Conservation (phyloP, 1,139 yeast species). For the Yamadazyma sp. region DNA sequence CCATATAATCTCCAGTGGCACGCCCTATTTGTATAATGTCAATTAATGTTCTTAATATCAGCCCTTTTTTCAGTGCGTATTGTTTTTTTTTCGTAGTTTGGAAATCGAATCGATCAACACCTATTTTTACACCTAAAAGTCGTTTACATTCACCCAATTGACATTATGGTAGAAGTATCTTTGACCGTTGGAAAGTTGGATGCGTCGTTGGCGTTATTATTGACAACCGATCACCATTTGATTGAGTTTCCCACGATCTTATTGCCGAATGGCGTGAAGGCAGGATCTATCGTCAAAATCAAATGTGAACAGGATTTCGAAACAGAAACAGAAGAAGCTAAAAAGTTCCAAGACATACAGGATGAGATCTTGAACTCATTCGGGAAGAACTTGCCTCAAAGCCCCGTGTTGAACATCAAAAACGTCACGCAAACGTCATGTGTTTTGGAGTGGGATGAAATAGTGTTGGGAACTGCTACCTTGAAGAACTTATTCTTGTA, state of each 20-base stretch:
- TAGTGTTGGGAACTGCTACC: constrained; percentile 80
- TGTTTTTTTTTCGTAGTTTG: not conserved
- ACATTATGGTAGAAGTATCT: constrained; percentile 78
- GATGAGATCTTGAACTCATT: constrained; percentile 69
- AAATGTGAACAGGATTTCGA: constrained; percentile 79
- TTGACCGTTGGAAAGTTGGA: constrained; percentile 94
- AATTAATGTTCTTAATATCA: no score
- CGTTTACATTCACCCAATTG: not conserved
- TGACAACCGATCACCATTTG: constrained; percentile 90
- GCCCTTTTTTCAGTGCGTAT: not conserved
- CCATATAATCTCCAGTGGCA: constrained; percentile 20
- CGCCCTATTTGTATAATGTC: no score
- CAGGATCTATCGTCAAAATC: constrained; percentile 92
- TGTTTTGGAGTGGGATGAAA: constrained; percentile 90
- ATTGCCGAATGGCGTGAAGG: constrained; percentile 84
- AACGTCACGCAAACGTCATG: constrained; percentile 94
- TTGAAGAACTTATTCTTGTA: constrained; percentile 75
- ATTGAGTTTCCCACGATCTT: constrained; percentile 94
- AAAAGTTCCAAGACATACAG: constrained; percentile 64
- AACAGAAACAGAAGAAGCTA: constrained; percentile 62
- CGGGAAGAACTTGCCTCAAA: constrained; percentile 70
- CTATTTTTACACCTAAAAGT: no score
- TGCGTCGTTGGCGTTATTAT: constrained; percentile 86
- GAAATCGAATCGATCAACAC: constrained; percentile 1
- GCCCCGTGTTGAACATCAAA: constrained; percentile 68